phyloP scores from a whole-genome alignment of 2,329 filamentous ascomycete genomes.

The Teratosphaeria nubilosa region DNA sequence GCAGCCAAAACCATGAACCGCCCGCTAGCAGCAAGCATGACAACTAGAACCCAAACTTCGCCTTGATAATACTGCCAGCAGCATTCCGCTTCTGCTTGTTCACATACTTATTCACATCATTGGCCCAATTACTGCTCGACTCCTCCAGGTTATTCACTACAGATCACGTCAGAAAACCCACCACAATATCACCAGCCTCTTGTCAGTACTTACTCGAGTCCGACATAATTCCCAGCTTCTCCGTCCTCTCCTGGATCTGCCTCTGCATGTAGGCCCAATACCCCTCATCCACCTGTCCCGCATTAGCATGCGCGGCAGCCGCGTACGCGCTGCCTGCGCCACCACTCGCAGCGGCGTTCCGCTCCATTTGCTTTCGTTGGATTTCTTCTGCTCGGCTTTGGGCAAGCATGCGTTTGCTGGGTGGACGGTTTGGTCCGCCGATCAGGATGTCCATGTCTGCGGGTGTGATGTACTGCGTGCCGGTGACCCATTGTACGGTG shows the following conservation, averaged over 20 bases:
- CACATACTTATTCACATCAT: constrained; percentile 81
- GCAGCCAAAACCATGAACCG: not conserved
- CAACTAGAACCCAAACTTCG: constrained; percentile 19
- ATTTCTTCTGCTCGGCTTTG: constrained; percentile 68
- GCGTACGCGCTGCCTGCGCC: constrained; percentile 8
- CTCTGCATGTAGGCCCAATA: constrained; percentile 73
- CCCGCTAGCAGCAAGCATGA: not conserved
- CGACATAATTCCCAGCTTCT: constrained; percentile 71
- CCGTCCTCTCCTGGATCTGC: constrained; percentile 81
- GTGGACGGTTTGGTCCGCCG: constrained; percentile 76
- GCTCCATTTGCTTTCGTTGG: constrained; percentile 33
- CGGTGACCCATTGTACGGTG: constrained; percentile 91
- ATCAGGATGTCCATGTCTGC: constrained; percentile 84
- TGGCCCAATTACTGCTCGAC: constrained; percentile 71
- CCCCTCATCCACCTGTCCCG: constrained; percentile 43
- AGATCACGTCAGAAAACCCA: not conserved
- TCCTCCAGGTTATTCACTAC: constrained; percentile 65
- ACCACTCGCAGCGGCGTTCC: constrained; percentile 22
- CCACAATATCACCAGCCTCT: not conserved
- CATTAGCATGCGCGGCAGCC: constrained; percentile 11
- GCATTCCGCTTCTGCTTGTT: constrained; percentile 78
- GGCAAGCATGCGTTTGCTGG: constrained; percentile 77
- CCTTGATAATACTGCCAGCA: constrained; percentile 49
- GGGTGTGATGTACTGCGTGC: constrained; percentile 81
- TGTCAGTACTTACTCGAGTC: constrained; percentile 48